Percentiles rank a stretch among this genome's conserved stretches.
These are phyloP conservation scores for Euphorbia schlechtendalii DNA, from an alignment of 441 rosid species.

Conservation along the genomic window DNA sequence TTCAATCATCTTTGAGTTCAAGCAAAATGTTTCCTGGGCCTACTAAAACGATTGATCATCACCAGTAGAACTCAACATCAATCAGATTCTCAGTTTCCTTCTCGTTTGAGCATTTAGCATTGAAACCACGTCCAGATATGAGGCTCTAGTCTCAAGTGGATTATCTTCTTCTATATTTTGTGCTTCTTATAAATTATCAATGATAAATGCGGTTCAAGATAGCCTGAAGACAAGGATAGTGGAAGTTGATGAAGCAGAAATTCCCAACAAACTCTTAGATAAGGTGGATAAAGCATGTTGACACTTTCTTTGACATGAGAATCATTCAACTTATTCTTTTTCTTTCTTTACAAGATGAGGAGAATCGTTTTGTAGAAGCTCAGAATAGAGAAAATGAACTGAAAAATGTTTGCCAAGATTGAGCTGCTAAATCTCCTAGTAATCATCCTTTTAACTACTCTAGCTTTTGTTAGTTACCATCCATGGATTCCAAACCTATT, in stretches of 20 bases:
- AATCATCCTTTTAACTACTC: constrained; percentile 25
- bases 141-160: constrained; percentile 29
- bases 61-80: constrained; percentile 48
- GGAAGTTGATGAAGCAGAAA: constrained; percentile 29
- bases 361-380: constrained; percentile 26
- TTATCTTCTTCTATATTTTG: too few species aligned
- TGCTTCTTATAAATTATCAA: constrained; percentile 55
- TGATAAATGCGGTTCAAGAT: constrained; percentile 29
- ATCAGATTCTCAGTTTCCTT: constrained; percentile 61
- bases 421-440: constrained; percentile 61
- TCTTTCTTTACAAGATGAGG: constrained; percentile 35
- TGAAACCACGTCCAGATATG: constrained; percentile 52
- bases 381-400: constrained; percentile 49
- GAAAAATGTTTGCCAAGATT: constrained; percentile 57
- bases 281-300: constrained; percentile 26
- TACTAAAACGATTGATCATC: constrained; percentile 70
- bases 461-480: too few species aligned
- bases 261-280: constrained; percentile 5
- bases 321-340: neutral
- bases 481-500: too few species aligned
- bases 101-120: constrained; percentile 67
- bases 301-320: neutral
- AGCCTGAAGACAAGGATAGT: constrained; percentile 42
- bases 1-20: constrained; percentile 58
- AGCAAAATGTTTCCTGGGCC: constrained; percentile 63